phyloP scores from a whole-genome alignment of 176 grass and related monocot genomes.

The Bonia amplexicaulis region DNA sequence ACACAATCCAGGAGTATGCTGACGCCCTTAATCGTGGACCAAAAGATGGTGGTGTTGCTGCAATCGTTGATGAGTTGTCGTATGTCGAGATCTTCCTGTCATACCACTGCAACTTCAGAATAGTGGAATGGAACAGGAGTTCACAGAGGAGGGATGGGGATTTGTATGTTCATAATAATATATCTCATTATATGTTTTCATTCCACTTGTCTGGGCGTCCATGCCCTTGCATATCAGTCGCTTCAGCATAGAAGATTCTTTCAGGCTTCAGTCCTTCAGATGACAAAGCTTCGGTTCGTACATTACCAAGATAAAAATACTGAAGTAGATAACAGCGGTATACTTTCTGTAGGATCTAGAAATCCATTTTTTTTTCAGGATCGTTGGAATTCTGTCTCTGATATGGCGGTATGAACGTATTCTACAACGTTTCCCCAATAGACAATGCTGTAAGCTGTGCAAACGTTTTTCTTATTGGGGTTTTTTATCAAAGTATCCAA shows the following conservation, averaged over 20 bases:
- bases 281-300: background rate
- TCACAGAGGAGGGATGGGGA: slow-evolving; percentile 90
- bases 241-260: slow-evolving; percentile 9
- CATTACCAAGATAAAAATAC: background rate
- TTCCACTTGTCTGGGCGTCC: background rate
- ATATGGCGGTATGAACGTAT: background rate
- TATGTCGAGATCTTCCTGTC: slow-evolving; percentile 74
- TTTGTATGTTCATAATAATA: slow-evolving; percentile 63
- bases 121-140: slow-evolving; percentile 71
- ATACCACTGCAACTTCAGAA: slow-evolving; percentile 64
- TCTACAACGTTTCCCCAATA: background rate
- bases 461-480: background rate
- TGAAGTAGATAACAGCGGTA: slow-evolving; percentile 19
- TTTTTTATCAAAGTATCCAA: background rate
- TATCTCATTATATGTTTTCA: background rate
- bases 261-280: slow-evolving; percentile 5
- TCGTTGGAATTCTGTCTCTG: background rate
- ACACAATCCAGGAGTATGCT: slow-evolving; percentile 58
- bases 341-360: slow-evolving; percentile 18
- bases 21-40: slow-evolving; percentile 72
- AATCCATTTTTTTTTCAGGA: background rate
- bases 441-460: background rate
- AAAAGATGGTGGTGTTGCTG: slow-evolving; percentile 62
- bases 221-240: background rate
- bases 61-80: slow-evolving; percentile 76